phyloP scores from a whole-genome alignment of 352 stramenopile genomes.

The Globisporangium apiculatum region DNA sequence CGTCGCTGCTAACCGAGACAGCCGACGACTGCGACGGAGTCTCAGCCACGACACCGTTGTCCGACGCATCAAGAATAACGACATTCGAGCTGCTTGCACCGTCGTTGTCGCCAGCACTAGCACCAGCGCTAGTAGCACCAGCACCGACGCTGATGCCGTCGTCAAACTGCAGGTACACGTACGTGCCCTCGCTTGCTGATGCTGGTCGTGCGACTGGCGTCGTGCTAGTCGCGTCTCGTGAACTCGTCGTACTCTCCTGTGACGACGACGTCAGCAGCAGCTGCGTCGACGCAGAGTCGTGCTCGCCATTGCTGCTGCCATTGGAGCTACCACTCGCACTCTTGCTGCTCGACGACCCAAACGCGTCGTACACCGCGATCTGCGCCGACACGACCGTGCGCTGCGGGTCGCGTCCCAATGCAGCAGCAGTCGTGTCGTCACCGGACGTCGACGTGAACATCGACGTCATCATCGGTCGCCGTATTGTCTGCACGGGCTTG shows the following conservation, averaged over 20 bases:
- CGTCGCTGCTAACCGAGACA: not conserved
- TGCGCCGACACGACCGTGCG: conserved; percentile 3
- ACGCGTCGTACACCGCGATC: conserved; percentile 13
- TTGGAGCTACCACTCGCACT: not conserved
- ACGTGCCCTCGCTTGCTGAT: not conserved
- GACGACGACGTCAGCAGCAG: not conserved
- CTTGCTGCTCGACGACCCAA: conserved; percentile 4
- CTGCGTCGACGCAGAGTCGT: not conserved
- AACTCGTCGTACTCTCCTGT: not conserved
- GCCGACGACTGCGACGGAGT: not conserved
- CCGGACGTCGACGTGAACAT: not conserved
- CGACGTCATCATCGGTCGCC: not conserved
- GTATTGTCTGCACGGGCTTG: conserved; percentile 10
- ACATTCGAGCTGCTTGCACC: not conserved
- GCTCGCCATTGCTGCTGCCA: not conserved
- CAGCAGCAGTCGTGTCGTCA: not conserved
- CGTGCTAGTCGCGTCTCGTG: too few species aligned
- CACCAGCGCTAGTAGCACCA: too few species aligned
- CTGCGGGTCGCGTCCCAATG: not conserved
- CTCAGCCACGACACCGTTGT: not conserved
- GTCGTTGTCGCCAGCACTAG: too few species aligned
- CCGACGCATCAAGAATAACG: not conserved
- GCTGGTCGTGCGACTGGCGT: not conserved
- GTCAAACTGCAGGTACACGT: not conserved
- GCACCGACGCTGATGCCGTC: not conserved